Percentiles rank a stretch among this genome's conserved stretches.
Evolutionary conservation across 768 basidiomycete genomes (phyloP).

Genomic region (Phaeotremella skinneri): DNA sequence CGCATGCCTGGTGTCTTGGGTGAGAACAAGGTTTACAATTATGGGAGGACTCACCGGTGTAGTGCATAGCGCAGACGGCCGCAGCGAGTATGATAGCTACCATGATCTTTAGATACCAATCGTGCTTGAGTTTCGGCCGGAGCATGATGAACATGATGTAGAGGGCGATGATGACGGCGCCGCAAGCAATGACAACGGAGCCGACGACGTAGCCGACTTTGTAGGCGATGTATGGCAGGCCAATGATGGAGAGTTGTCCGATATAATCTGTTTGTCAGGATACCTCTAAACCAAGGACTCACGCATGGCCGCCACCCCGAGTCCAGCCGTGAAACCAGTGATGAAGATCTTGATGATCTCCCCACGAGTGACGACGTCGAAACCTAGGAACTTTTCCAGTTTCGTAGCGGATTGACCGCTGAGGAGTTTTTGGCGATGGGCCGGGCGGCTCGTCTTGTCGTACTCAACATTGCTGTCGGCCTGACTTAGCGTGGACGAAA

Average conservation of each 20-base stretch:
- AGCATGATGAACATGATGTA: conserved; percentile 54
- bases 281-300: conserved; percentile 15
- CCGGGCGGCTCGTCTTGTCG: background rate
- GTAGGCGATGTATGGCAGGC: conserved; percentile 49
- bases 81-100: conserved; percentile 48
- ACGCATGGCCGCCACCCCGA: conserved; percentile 53
- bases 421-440: background rate
- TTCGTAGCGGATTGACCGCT: conserved; percentile 1
- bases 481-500: background rate
- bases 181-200: conserved; percentile 51
- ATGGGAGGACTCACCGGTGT: conserved; percentile 38
- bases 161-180: conserved; percentile 47
- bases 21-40: conserved; percentile 10
- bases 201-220: conserved; percentile 41
- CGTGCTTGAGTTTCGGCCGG: conserved; percentile 52
- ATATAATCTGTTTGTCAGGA: conserved; percentile 45
- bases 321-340: conserved; percentile 49
- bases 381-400: conserved; percentile 37
- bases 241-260: conserved; percentile 51
- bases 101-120: conserved; percentile 42
- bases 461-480: background rate
- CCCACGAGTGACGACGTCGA: conserved; percentile 45
- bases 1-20: conserved; percentile 32
- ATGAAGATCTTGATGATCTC: conserved; percentile 49
- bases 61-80: conserved; percentile 51